Conservation (phyloP, 2,329 filamentous ascomycete species). For the Verticillium longisporum region DNA sequence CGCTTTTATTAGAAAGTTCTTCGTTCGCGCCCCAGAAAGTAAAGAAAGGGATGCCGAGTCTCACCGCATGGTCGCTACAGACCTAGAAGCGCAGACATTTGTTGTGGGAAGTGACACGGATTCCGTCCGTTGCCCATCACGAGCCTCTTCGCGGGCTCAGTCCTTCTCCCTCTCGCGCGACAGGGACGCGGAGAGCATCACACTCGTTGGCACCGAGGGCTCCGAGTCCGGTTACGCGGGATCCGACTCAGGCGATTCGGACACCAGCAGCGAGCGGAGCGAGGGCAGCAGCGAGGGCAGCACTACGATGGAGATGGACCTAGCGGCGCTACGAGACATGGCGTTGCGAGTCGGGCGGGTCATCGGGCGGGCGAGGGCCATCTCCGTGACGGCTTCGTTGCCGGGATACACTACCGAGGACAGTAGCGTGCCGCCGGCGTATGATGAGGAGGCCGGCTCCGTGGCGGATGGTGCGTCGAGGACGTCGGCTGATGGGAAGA, state of each 20-base stretch:
- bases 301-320: conserved; percentile 3
- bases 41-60: conserved; percentile 1
- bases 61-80: neutral
- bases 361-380: neutral
- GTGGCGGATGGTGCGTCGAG: neutral
- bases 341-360: neutral
- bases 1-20: neutral
- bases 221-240: neutral
- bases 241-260: neutral
- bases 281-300: neutral
- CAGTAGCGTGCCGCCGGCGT: neutral
- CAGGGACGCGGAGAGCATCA: conserved; percentile 1
- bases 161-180: neutral
- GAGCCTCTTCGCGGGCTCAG: neutral
- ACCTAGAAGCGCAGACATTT: neutral
- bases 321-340: neutral
- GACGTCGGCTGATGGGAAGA: neutral
- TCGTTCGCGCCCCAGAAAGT: neutral
- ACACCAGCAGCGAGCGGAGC: neutral
- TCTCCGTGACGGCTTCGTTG: neutral
- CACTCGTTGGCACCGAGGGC: conserved; percentile 2
- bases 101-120: neutral
- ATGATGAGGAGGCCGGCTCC: neutral
- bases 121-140: neutral
- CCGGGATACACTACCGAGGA: conserved; percentile 2